A percentile compares a stretch with the other conserved stretches of the same genome.
These are phyloP conservation scores for Rubroboletus pulcherrimus DNA, from an alignment of 768 basidiomycete genomes.

Conservation along the genomic window DNA sequence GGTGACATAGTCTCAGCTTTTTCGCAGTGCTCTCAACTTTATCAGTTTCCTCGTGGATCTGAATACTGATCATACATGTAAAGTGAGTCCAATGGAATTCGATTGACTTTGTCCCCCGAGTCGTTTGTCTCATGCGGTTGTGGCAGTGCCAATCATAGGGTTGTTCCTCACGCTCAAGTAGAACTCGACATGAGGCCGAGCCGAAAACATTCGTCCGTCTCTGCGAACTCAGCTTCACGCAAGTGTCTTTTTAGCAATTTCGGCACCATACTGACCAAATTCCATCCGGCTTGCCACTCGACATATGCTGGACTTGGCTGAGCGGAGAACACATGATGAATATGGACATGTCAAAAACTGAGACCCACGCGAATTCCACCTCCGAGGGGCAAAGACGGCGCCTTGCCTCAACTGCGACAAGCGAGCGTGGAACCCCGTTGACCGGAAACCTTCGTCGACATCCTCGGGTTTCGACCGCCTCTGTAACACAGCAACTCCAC, in stretches of 20 bases:
- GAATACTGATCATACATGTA: too few species aligned
- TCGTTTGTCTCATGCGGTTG: too few species aligned
- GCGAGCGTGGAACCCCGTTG: background rate
- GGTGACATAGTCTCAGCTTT: too few species aligned
- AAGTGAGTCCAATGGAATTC: too few species aligned
- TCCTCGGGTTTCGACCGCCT: too few species aligned
- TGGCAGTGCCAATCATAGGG: too few species aligned
- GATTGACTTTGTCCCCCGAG: too few species aligned
- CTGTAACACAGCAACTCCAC: background rate
- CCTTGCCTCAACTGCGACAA: background rate
- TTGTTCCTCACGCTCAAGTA: too few species aligned
- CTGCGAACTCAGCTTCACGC: background rate
- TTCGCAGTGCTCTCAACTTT: too few species aligned
- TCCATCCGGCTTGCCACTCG: background rate
- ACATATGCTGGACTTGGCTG: background rate
- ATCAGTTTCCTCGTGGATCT: too few species aligned
- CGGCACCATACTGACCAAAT: background rate
- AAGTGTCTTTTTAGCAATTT: background rate
- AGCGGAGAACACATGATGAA: background rate
- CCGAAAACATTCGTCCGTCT: background rate
- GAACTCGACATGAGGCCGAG: background rate
- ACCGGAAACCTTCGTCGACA: background rate
- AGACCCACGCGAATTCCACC: background rate
- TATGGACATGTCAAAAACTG: background rate
- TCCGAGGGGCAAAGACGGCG: background rate